Conservation (phyloP, 1,284 basidiomycete genomes). For the Xanthoconium separans region DNA sequence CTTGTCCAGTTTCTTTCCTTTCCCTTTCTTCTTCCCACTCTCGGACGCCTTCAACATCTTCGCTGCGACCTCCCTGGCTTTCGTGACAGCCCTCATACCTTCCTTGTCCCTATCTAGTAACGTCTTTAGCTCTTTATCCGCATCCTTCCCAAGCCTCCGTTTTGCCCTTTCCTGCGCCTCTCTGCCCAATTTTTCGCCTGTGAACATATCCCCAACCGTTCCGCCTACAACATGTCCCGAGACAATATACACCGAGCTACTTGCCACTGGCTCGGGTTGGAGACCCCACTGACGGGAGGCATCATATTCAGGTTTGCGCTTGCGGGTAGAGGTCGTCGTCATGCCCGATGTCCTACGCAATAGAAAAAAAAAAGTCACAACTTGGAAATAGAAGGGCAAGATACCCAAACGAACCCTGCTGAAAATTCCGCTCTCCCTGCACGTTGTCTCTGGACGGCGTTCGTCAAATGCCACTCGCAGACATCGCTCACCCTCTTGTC, state of each 20-base stretch:
- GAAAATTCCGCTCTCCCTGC: constrained; percentile 82
- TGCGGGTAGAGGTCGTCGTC: constrained; percentile 45
- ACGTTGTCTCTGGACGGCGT: constrained; percentile 72
- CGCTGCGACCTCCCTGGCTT: constrained; percentile 48
- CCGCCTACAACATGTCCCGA: constrained; percentile 66
- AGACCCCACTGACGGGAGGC: constrained; percentile 70
- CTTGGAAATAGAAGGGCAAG: neutral
- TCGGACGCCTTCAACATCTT: constrained; percentile 20
- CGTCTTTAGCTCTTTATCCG: constrained; percentile 57
- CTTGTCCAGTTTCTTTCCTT: constrained; percentile 23
- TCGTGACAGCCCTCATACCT: constrained; percentile 58
- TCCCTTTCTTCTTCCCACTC: constrained; percentile 20
- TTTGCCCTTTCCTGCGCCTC: constrained; percentile 72
- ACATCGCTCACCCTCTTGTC: constrained; percentile 80
- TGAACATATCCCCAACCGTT: constrained; percentile 43
- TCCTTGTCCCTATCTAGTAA: constrained; percentile 63
- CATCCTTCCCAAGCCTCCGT: constrained; percentile 56
- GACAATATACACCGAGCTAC: constrained; percentile 77
- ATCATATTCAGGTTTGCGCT: constrained; percentile 61
- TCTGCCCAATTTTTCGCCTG: constrained; percentile 68
- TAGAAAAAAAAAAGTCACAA: neutral
- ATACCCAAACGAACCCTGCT: constrained; percentile 52
- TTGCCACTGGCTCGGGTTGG: constrained; percentile 45
- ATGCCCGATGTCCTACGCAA: constrained; percentile 65
- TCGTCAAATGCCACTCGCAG: constrained; percentile 88